These are phyloP conservation scores for Dothiorella sarmentorum DNA, from an alignment of 2,329 filamentous ascomycete genomes.

Conservation along the genomic window DNA sequence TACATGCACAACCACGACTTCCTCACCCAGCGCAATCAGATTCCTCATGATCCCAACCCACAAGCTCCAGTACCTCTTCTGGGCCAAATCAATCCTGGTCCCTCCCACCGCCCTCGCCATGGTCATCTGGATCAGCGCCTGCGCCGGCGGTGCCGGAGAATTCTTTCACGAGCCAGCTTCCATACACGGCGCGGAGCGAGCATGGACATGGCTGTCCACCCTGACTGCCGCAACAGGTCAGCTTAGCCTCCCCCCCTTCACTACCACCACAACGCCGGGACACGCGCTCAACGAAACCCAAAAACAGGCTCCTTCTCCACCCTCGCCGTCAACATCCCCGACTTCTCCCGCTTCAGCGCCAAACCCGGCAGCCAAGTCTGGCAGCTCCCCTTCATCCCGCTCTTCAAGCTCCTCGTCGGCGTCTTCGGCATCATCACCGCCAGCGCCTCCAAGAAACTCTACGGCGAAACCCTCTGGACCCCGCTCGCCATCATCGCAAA, in stretches of 20 bases:
- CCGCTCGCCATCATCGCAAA: slow-evolving; percentile 23
- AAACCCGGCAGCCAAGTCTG: slow-evolving; percentile 3
- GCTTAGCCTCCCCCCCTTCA: too few relatives aligned
- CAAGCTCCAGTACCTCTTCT: slow-evolving; percentile 24
- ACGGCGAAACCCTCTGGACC: slow-evolving; percentile 24
- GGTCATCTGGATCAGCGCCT: background rate
- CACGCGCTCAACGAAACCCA: too few relatives aligned
- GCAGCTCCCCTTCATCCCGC: slow-evolving; percentile 21
- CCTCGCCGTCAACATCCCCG: slow-evolving; percentile 20
- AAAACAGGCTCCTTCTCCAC: too few relatives aligned
- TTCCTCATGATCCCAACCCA: slow-evolving; percentile 24
- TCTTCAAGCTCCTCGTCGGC: slow-evolving; percentile 35
- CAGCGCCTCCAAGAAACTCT: slow-evolving; percentile 20
- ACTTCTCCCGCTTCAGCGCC: slow-evolving; percentile 22
- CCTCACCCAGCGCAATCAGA: slow-evolving; percentile 21
- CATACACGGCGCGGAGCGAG: background rate
- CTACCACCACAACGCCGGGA: too few relatives aligned
- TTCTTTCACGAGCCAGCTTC: background rate
- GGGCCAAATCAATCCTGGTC: slow-evolving; percentile 19
- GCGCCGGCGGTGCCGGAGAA: background rate
- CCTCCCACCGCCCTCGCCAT: slow-evolving; percentile 24
- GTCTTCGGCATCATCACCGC: slow-evolving; percentile 27
- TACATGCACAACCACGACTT: too few relatives aligned
- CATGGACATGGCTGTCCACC: background rate
- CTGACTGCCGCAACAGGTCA: background rate